Evolutionary conservation across 192 early-diverging fungal genomes (phyloP).

Genomic region (Linnemannia exigua): DNA sequence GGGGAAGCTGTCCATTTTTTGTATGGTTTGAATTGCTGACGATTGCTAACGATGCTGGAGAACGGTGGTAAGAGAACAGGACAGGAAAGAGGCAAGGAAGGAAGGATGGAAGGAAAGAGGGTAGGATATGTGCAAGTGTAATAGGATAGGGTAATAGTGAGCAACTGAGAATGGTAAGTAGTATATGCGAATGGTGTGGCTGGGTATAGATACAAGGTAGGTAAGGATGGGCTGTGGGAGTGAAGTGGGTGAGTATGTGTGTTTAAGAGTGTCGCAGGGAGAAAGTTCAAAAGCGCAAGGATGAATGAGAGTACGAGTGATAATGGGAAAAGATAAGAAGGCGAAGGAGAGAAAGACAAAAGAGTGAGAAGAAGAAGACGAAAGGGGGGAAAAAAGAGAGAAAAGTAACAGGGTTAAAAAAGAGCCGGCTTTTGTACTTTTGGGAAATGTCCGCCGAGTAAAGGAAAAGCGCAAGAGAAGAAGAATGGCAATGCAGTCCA

Average conservation of each 20-base stretch:
- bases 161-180: not conserved
- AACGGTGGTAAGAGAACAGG: too few relatives aligned
- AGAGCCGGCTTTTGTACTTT: slow-evolving; percentile 2
- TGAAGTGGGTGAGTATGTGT: too few relatives aligned
- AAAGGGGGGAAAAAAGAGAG: not conserved
- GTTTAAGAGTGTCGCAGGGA: too few relatives aligned
- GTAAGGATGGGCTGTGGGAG: too few relatives aligned
- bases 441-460: not conserved
- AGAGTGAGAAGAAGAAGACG: not conserved
- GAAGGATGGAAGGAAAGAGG: not conserved
- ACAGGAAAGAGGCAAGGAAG: not conserved
- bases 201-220: not conserved
- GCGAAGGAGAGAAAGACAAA: not conserved
- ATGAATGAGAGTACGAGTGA: too few relatives aligned
- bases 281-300: not conserved
- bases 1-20: slow-evolving; percentile 41
- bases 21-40: not conserved
- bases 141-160: too few relatives aligned
- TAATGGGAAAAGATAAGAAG: not conserved
- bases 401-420: not conserved
- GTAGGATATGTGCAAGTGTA: not conserved
- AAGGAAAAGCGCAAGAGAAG: too few relatives aligned
- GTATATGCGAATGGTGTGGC: not conserved
- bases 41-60: too few relatives aligned
- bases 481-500: too few relatives aligned